A percentile compares a stretch with the other conserved stretches of the same genome.
Evolutionary conservation across 352 stramenopile species (phyloP).

Genomic region (Pythium chondricola): DNA sequence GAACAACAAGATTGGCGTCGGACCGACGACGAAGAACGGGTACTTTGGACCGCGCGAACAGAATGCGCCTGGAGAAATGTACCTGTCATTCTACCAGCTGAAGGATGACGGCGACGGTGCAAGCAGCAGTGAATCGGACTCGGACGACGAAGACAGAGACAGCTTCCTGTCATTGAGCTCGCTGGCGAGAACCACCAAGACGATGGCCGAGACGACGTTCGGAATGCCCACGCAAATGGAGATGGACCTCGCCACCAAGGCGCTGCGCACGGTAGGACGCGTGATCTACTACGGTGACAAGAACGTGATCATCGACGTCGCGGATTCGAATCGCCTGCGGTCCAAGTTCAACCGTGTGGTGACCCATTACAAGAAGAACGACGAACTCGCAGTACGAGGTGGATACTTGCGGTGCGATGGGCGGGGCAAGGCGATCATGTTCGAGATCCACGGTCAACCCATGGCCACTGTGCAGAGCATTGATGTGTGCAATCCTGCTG

Average conservation of each 20-base stretch:
- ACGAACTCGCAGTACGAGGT: constrained; percentile 44
- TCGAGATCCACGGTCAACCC: constrained; percentile 61
- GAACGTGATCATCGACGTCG: constrained; percentile 77
- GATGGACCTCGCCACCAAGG: constrained; percentile 37
- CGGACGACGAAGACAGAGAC: constrained; percentile 53
- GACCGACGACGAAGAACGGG: constrained; percentile 68
- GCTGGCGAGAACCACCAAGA: constrained; percentile 39
- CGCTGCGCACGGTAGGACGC: constrained; percentile 49
- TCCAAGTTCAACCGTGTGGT: constrained; percentile 84
- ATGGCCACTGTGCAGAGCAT: constrained; percentile 47
- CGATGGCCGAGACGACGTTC: constrained; percentile 63
- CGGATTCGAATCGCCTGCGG: constrained; percentile 70
- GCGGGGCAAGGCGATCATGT: constrained; percentile 60
- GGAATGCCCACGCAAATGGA: constrained; percentile 51
- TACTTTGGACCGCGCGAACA: constrained; percentile 69
- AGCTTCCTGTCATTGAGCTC: constrained; percentile 64
- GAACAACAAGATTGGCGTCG: constrained; percentile 85
- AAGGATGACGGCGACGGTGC: constrained; percentile 26
- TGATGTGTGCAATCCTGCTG: constrained; percentile 28
- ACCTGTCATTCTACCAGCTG: constrained; percentile 70
- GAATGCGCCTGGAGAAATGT: constrained; percentile 74
- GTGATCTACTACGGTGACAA: constrained; percentile 76
- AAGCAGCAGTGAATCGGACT: constrained; percentile 36
- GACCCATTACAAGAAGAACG: constrained; percentile 72
- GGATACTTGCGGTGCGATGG: constrained; percentile 73